phyloP scores from a whole-genome alignment of 768 basidiomycete genomes.

The Lepiota subincarnata region DNA sequence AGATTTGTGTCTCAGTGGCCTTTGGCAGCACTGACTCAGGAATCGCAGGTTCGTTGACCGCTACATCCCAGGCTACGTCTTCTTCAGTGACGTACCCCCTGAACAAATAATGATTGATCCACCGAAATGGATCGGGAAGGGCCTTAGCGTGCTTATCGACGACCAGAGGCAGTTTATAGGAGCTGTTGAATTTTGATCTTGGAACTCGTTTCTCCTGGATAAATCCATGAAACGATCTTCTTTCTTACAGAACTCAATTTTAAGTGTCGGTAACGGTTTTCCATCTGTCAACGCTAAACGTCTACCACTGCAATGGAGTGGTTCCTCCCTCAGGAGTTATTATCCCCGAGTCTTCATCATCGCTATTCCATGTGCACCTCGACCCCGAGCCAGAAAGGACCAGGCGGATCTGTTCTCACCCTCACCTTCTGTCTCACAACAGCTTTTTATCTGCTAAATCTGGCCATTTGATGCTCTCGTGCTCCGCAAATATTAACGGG shows the following conservation, averaged over 20 bases:
- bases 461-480: no score
- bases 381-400: no score
- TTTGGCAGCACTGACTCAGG: background rate
- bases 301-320: no score
- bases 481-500: no score
- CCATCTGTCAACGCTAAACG: background rate
- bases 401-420: no score
- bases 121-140: slow-evolving; percentile 34
- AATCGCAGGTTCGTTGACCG: slow-evolving; percentile 75
- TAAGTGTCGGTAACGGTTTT: no score
- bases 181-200: slow-evolving; percentile 37
- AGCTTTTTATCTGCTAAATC: no score
- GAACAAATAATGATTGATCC: slow-evolving; percentile 3
- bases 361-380: no score
- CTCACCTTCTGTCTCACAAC: no score
- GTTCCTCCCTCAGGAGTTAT: background rate
- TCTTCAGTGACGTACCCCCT: slow-evolving; percentile 12
- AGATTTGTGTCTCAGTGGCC: slow-evolving; percentile 20
- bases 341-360: background rate
- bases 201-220: background rate
- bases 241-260: background rate
- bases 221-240: background rate
- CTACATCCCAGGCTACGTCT: slow-evolving; percentile 46
- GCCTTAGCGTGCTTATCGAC: slow-evolving; percentile 53
- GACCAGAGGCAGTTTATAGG: slow-evolving; percentile 44